Conservation (phyloP, 1,284 basidiomycete genomes). For the Marasmius sp. region DNA sequence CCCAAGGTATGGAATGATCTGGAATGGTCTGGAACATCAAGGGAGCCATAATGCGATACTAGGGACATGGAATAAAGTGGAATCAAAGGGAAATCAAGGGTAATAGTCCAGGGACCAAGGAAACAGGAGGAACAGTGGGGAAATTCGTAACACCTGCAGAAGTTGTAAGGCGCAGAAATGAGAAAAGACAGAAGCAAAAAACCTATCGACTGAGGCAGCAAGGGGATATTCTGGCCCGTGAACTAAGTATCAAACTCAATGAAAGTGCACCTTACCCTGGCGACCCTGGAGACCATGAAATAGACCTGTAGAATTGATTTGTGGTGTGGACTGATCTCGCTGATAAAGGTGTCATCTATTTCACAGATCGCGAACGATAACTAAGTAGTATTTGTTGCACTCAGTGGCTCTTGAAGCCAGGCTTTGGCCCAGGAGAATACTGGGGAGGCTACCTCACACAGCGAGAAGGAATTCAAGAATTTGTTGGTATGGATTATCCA, state of each 20-base stretch:
- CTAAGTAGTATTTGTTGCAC: not conserved
- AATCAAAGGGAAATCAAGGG: too few species aligned
- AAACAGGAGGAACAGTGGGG: too few species aligned
- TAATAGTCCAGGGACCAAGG: too few species aligned
- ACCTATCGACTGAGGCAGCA: not conserved
- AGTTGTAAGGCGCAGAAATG: not conserved
- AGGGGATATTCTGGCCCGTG: not conserved
- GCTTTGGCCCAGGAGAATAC: not conserved
- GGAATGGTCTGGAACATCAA: too few species aligned
- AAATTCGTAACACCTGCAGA: too few species aligned
- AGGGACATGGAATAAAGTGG: too few species aligned
- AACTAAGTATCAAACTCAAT: not conserved
- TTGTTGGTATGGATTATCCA: conserved; percentile 3
- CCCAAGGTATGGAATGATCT: too few species aligned
- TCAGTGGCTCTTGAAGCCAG: not conserved
- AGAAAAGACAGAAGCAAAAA: not conserved
- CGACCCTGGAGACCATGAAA: not conserved
- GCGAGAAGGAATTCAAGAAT: not conserved
- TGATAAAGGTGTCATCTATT: not conserved
- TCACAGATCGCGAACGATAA: not conserved
- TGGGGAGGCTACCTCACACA: not conserved
- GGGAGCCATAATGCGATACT: too few species aligned
- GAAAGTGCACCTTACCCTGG: not conserved
- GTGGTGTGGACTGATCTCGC: not conserved
- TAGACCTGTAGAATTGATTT: not conserved